Base-by-base conservation (phyloP, 2,329 filamentous ascomycete genomes). In the Colletotrichum ledebouriae region DNA sequence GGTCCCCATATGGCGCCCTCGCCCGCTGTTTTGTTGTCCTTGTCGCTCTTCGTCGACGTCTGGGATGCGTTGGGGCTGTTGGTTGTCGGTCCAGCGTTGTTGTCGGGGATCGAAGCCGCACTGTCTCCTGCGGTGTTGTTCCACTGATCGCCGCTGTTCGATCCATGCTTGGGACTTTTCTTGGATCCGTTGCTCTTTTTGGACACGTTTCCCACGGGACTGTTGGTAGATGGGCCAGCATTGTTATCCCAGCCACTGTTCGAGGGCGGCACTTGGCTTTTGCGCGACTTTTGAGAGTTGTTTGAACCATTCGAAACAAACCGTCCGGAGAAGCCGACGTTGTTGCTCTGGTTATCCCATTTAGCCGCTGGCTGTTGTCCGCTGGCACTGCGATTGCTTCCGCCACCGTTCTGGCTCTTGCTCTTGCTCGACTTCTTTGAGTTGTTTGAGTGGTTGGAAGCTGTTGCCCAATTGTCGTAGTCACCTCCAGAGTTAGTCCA, bases 201-300 rank as follows among this genome's bases (percentile, higher is more conserved):
- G 11, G 59, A 59, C 13, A 29, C 29, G 37, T 60, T 41, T 15
- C 47, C 65, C n/a, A 65, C 34, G n/a, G 49, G 52, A 25, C 49
- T 57, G 33, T 63, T 63, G 47, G 55, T 69, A 13, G 52, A 70
- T 12, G 70, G 69, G 13, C 69, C 70, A 17, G 59, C 57, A 33
- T 72, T 72, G 42, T 65, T 71, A 25, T 70, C 69, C 69, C 69
- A 70, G 13, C 60, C 60, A 17, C 39, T 57, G 57, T 66, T 65
- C 3, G 49, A 55, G 11, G 66, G 59, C 7, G 63, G 25, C 10
- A 34, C 46, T 15, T 57, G 50, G 4, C 29, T 60, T 34, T 65
- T 59, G 15, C 29, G 63, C 34, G 62, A 65, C 22, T 53, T 59
- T 6, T 29, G 65, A 9, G 66, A 44, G 22, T 22, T 42, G 55